Percentiles rank a stretch among this genome's conserved stretches.
Conservation (phyloP, 192 early-diverging fungal genomes). For the Geranomyces michiganensis region DNA sequence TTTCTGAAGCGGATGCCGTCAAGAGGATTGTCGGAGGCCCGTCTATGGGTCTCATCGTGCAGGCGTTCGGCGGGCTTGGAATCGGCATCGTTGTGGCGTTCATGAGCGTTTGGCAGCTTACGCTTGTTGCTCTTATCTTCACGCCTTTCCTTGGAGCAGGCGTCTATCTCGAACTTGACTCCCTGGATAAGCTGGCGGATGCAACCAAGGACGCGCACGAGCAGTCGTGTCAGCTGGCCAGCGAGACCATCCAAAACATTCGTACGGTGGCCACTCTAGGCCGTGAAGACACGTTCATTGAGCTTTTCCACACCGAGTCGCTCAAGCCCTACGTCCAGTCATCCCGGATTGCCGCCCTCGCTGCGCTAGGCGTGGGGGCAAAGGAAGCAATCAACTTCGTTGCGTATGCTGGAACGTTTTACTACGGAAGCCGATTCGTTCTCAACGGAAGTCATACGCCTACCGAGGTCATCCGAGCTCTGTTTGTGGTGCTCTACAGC, state of each 20-base stretch:
- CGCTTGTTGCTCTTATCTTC: slow-evolving; percentile 19
- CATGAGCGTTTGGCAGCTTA: slow-evolving; percentile 60
- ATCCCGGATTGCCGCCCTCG: slow-evolving; percentile 58
- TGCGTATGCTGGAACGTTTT: slow-evolving; percentile 78
- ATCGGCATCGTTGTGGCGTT: slow-evolving; percentile 33
- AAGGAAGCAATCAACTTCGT: slow-evolving; percentile 69
- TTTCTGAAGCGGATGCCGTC: not conserved
- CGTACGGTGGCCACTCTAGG: slow-evolving; percentile 26
- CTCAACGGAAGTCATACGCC: slow-evolving; percentile 55
- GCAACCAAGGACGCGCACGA: slow-evolving; percentile 26
- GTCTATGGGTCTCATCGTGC: slow-evolving; percentile 6
- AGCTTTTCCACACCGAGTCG: slow-evolving; percentile 62
- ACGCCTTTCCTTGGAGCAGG: slow-evolving; percentile 11
- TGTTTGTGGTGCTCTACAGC: slow-evolving; percentile 34
- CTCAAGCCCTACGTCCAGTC: slow-evolving; percentile 69
- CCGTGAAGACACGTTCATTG: slow-evolving; percentile 58
- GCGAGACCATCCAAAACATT: slow-evolving; percentile 23
- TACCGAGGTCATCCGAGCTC: slow-evolving; percentile 62
- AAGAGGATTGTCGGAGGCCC: slow-evolving; percentile 15
- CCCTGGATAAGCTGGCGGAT: slow-evolving; percentile 22
- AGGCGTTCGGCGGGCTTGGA: not conserved
- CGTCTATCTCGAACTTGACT: slow-evolving; percentile 9
- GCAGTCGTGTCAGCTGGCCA: slow-evolving; percentile 13
- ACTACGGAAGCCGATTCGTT: slow-evolving; percentile 74
- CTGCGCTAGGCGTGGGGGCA: slow-evolving; percentile 73